Base-by-base conservation (phyloP, 2,329 filamentous ascomycete genomes). In the Didymellaceae sp. region DNA sequence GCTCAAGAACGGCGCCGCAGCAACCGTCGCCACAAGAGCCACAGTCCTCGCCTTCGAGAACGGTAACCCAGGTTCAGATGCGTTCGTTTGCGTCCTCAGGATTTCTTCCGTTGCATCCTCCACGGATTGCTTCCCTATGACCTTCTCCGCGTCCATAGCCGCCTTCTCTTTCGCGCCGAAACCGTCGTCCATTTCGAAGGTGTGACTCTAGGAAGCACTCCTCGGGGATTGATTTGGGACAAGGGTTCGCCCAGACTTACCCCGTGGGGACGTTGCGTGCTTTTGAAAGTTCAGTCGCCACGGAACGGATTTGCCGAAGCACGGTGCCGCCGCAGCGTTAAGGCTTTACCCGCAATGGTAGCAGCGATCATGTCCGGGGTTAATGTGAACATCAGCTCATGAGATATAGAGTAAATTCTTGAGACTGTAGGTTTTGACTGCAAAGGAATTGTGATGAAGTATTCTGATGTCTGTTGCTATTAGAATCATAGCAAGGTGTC, bases 41-140 rank as follows among this genome's bases (percentile, higher is more conserved):
- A 69, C 62, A 44, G 59, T 66, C 33, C 63, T 54, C 17, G 65
- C 65, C 37, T 62, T 70, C 2, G 67, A 69, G 33, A 72, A 71
- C 5, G 66, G 67, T 41, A 68, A 35, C 10, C 16, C 50, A 11
- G 32, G 33, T 10, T 58, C 50, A 2, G 52, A 55, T 2, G 28
- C 35, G 6, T 40, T 33, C 1, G 52, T 57, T n/a, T 25, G 33
- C 6, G 52, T 24, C 26, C 50, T 44, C 10, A 44, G 45, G 20
- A 54, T n/a, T 7, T 54, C 53, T 14, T 49, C 44, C 20, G 45
- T 46, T 24, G 37, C 53, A 21, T 34, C 44, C 10, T 55, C 46
- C 26, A 34, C 52, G 26, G 50, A 49, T 6, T 48, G 17, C 2
- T 7, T 39, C 7, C 16, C 17, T 14, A 32, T 31, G 16, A n/a